A percentile compares a stretch with the other conserved stretches of the same genome.
These are phyloP conservation scores for Nepenthes alata DNA, from an alignment of 179 eudicot species.

Conservation along the genomic window DNA sequence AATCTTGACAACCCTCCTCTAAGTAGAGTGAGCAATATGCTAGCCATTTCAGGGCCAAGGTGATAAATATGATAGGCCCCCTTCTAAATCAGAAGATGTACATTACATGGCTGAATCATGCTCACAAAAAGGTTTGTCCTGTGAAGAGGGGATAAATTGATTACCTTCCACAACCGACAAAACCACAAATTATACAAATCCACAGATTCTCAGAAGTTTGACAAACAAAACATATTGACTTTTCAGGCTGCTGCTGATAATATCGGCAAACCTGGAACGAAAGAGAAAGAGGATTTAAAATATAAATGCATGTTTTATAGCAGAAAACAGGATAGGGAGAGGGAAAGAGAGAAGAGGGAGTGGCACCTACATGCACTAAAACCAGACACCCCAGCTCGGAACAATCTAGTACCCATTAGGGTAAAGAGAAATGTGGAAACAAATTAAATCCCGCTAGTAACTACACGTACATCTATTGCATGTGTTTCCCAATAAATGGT, in stretches of 20 bases:
- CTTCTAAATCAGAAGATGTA: not conserved
- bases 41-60: too few relatives aligned
- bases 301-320: too few relatives aligned
- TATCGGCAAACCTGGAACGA: slow-evolving; percentile 80
- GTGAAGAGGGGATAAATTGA: not conserved
- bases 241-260: slow-evolving; percentile 95
- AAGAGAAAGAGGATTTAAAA: slow-evolving; percentile 1
- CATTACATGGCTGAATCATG: too few relatives aligned
- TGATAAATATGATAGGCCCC: not conserved
- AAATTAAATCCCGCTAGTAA: too few relatives aligned
- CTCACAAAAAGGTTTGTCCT: not conserved
- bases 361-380: too few relatives aligned
- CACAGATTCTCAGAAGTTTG: slow-evolving; percentile 89
- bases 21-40: not conserved
- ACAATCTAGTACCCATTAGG: too few relatives aligned
- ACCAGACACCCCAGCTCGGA: too few relatives aligned
- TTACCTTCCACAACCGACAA: slow-evolving; percentile 96
- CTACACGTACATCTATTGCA: too few relatives aligned
- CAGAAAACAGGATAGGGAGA: not conserved
- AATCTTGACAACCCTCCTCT: not conserved
- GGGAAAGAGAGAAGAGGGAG: not conserved
- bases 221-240: slow-evolving; percentile 74
- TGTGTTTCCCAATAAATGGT: too few relatives aligned
- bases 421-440: too few relatives aligned
- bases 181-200: slow-evolving; percentile 92